Percentiles rank a stretch among this genome's conserved stretches.
phyloP scores from a whole-genome alignment of 805 yeast genomes.

The Tetrapisispora namnaoensis region DNA sequence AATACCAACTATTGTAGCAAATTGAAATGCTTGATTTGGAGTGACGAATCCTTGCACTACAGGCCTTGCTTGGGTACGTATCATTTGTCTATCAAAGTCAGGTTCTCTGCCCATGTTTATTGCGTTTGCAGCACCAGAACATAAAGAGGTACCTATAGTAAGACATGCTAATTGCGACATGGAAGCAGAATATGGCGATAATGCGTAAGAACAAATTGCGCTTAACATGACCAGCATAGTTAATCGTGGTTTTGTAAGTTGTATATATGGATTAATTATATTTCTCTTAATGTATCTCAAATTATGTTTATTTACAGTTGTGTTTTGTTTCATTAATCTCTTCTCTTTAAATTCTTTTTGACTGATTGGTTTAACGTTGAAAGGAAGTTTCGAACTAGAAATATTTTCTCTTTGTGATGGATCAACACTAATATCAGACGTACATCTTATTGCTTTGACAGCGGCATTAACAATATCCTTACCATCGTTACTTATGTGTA shows the following conservation, averaged over 20 bases:
- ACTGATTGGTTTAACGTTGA: constrained; percentile 41
- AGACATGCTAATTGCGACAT: constrained; percentile 59
- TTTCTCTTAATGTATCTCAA: constrained; percentile 28
- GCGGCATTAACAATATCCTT: constrained; percentile 13
- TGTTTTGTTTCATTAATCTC: constrained; percentile 5
- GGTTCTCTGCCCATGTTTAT: constrained; percentile 97
- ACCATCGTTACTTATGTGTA: constrained; percentile 5
- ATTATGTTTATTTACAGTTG: not conserved
- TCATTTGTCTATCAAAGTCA: constrained; percentile 76
- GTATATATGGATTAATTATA: constrained; percentile 53
- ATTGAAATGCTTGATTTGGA: constrained; percentile 65
- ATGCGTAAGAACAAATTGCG: constrained; percentile 86
- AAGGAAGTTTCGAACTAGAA: constrained; percentile 33
- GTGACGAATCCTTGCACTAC: constrained; percentile 76
- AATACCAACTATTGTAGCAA: constrained; percentile 68
- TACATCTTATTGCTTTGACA: constrained; percentile 28
- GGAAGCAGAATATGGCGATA: constrained; percentile 77
- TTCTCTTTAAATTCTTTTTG: constrained; percentile 7
- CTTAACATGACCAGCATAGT: constrained; percentile 83
- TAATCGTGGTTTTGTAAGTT: constrained; percentile 82
- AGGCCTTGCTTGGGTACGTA: constrained; percentile 80
- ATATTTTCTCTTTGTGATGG: not conserved
- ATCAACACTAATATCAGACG: constrained; percentile 20
- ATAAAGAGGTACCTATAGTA: constrained; percentile 75
- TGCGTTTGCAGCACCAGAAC: constrained; percentile 93